phyloP scores from a whole-genome alignment of 306 rosid species.

The Prinsepia uniflora region DNA sequence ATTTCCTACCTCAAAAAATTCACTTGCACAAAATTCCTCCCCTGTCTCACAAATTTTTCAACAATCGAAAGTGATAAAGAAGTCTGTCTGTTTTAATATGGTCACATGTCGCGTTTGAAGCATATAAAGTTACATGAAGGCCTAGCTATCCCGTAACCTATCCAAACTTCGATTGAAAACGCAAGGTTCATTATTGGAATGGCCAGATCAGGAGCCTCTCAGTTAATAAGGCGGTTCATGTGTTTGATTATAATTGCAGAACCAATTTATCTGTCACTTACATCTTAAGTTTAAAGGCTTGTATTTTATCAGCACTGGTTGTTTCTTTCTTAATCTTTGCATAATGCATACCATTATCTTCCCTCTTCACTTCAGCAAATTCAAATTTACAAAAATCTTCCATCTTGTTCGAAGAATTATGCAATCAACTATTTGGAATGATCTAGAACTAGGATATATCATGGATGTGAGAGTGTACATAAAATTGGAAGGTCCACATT shows the following conservation, averaged over 20 bases:
- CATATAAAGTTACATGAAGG: too few species aligned
- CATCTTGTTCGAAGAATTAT: neutral
- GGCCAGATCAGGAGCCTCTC: neutral
- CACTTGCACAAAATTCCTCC: neutral
- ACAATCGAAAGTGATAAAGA: neutral
- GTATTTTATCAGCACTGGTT: too few species aligned
- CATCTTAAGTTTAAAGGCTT: neutral
- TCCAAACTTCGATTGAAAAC: neutral
- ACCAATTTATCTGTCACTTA: neutral
- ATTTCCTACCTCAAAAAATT: slow-evolving; percentile 7
- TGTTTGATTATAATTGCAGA: neutral
- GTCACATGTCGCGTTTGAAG: neutral
- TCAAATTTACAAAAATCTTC: neutral
- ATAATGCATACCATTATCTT: neutral
- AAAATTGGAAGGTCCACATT: slow-evolving; percentile 3
- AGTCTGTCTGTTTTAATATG: neutral
- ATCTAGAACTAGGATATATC: neutral
- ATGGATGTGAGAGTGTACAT: slow-evolving; percentile 1
- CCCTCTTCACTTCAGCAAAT: neutral
- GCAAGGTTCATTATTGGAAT: neutral
- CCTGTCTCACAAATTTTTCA: neutral
- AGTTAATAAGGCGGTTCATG: neutral
- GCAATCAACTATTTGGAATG: neutral
- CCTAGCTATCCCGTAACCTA: too few species aligned
- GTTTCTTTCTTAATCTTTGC: neutral